Evolutionary conservation across 257 asterid genomes (phyloP), one percentile per base, ranked within the genome.

Genomic region (Nicotiana sylvestris): DNA sequence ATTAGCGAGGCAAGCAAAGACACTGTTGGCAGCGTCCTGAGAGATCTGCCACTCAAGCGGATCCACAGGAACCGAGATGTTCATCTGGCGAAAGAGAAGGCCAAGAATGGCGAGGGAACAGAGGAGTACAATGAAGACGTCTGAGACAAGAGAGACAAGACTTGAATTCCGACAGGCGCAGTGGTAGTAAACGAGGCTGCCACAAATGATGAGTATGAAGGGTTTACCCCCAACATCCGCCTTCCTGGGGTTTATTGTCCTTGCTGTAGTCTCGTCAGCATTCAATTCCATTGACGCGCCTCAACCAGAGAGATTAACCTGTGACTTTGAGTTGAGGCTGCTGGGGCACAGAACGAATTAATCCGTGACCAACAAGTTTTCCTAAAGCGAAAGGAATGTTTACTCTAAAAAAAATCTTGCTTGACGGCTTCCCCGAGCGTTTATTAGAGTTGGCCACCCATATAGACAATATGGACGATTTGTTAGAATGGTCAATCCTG

Each of bases 21-120:
- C 81, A 25, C 92, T 85, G 43, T 92, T 91, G 55, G 98, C 97
- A 51, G 97, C 86, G 55, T 96, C 98, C 84, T 93, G 98, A 6
- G 98, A 92, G 86, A 96, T 93, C 96, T 96, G 98, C 99, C 99
- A 96, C 70, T 96, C 97, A 72, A 96, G 93, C 3, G 99, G 99
- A 86, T 96, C 98, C 72, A 96, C 97, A 70, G 99, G 99, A 33
- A 94, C 99, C 8, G 95, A 92, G 87, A 96, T 88, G 92, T 91
- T 94, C 98, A 96, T 94, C 84, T 94, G 99, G 66, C 97, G 97
- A 82, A 96, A 96, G 81, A 96, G 98, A 85, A 96, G 99, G 13
- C 99, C 99, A 9, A 94, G 94, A 81, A 96, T 93, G 66, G 99
- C 99, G 66, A 94, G 87, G 39, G 99, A 94, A 85, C 98, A 96